Evolutionary conservation across 352 stramenopile species (phyloP), one percentile per base, ranked within the genome.

Genomic region (Globisporangium takayamanum): DNA sequence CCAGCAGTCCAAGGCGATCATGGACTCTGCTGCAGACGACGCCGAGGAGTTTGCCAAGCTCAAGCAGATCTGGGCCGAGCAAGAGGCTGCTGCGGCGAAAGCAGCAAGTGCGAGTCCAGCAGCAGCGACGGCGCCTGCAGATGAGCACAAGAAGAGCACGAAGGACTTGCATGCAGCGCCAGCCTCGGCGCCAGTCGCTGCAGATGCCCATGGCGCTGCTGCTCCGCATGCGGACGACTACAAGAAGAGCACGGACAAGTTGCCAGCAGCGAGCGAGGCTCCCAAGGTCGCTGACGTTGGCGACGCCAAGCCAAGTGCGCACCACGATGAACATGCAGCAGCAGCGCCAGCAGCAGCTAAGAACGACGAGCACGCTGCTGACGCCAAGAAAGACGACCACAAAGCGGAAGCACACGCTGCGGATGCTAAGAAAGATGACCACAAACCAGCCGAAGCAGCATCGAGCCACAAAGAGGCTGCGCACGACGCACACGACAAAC

Each of bases 31-130:
- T 0, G 66, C 57, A 3, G 72, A 89, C 50, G 79, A 89, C 41
- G 68, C 77, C 0, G 79, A 89, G 26, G 88, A 89, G 59, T 89
- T 89, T 37, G 55, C 73, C 58, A 80, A 88, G 62, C 72, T 89
- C 42, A 87, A 84, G 70, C 66, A 69, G 5, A 80, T 89, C 33
- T 89, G 79, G 79, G 67, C 60, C 10, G 60, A 81, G 10, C 20
- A 50, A 14, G 64, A 66, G 18, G 53, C 55, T 3, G 64, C 44
- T 0, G 53, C 57, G 0, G 49, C 63, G 5, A 48, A 48, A 18
- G 42, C 42, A 48, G 42, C 30, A 36, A 36, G 16, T 42, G 61
- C 47, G 42, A 20, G 58, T 57, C 45, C 42, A 45, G 4, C 10
- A n/a, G 54, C 45, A 4, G 37, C 41, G 41, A 30, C 41, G 2